phyloP scores from a whole-genome alignment of 108 stramenopile species.

The Parietichytrium sp. region DNA sequence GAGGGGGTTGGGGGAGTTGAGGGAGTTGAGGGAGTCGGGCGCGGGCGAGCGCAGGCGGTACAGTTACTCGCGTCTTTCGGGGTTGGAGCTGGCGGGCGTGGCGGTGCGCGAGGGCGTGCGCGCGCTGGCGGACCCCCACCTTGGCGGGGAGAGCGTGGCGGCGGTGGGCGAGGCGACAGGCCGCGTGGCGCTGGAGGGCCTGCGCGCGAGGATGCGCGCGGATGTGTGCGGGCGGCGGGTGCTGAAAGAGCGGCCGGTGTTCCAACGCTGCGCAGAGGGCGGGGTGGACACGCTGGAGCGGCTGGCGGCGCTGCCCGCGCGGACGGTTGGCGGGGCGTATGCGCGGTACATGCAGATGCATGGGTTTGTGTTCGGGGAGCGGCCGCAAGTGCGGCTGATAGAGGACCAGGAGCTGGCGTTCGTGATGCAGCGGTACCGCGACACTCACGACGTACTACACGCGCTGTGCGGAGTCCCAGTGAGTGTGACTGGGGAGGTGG shows the following conservation, averaged over 20 bases:
- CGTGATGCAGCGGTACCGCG: conserved; percentile 89
- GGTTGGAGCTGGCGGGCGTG: neutral
- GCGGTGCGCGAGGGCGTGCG: conserved; percentile 26
- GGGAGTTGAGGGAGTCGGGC: too few species aligned
- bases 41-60: too few species aligned
- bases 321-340: conserved; percentile 18
- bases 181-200: neutral
- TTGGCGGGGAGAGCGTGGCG: conserved; percentile 23
- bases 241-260: conserved; percentile 11
- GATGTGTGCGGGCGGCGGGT: neutral
- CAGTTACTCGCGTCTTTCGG: too few species aligned
- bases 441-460: conserved; percentile 91
- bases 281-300: conserved; percentile 11
- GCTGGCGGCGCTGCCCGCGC: neutral
- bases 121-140: conserved; percentile 24
- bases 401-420: conserved; percentile 81
- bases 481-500: conserved; percentile 88
- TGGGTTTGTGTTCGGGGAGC: neutral
- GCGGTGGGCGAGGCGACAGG: conserved; percentile 23
- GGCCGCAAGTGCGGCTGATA: conserved; percentile 64
- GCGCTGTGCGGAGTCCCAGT: conserved; percentile 86
- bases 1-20: too few species aligned
- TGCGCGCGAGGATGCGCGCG: neutral
- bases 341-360: conserved; percentile 11
- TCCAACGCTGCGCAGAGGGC: neutral